Evolutionary conservation across 2,329 filamentous ascomycete species (phyloP), one percentile per base, ranked within the genome.

Genomic region (Paramyrothecium roridum): DNA sequence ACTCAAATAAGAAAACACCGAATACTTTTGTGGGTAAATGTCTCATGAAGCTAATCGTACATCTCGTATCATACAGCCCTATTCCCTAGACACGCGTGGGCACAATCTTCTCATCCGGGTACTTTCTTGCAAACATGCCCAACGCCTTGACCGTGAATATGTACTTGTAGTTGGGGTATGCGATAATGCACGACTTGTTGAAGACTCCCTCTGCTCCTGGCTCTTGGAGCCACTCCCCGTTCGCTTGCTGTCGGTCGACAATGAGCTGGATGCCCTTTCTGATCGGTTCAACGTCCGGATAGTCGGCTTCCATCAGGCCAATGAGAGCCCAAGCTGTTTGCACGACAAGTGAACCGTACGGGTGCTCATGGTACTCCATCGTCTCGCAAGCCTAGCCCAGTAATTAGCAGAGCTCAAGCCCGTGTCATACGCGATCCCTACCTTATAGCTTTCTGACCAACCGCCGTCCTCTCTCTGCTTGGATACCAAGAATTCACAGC

Each of bases 161-260:
- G 71, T 96, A 95, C 78, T 98, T 99, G 80, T 99, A 99, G 79
- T 99, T 99, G 47, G 93, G 93, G 68, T 99, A 99, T 1, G 91
- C 95, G 61, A 99, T 99, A 91, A 97, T 98, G 80, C 93, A 98
- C 66, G 88, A 95, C 79, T 97, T 96, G 76, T 99, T 99, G 76
- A 99, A 99, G 12, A 99, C 95, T 2, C 95, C 95, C 72, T 99
- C 95, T 64, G 99, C 98, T 1, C 89, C 48, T 8, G 30, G 88
- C 73, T 98, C 95, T 70, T 97, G 93, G 62, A 90, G 70, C 95
- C 95, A 99, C 76, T 97, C 93, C 34, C 95, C 95, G 67, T 96
- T 96, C 3, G 79, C 69, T 71, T 91, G 87, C 76, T 99, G 95
- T 50, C 93, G 83, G 30, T 81, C 76, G 87, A 97, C 93, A 59